Base-by-base conservation (phyloP, 768 basidiomycete species). In the Mycena pura region DNA sequence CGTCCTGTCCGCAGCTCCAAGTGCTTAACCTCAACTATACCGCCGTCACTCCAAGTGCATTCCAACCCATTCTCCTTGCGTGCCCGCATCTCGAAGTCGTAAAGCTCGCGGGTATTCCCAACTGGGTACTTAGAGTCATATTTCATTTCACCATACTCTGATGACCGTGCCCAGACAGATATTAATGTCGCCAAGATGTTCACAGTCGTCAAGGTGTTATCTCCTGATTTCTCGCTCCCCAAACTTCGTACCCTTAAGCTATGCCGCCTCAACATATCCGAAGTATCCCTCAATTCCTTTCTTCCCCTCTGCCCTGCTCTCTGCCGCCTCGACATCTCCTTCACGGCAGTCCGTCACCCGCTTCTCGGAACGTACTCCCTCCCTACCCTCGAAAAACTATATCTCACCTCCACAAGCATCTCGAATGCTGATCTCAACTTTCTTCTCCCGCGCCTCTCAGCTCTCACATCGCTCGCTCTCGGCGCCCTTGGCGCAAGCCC, bases 1-100 rank as follows among this genome's bases (percentile, higher is more conserved):
- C 72, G 31, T 70, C 69, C 10, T 87, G 86, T 63, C 74, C 67
- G 14, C 68, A 67, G 15, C 76, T 91, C 31, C 76, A 68, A 13
- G 70, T 74, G 1, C 67, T 88, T 45, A 90, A 91, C 64, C 69
- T 90, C 32, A 89, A 81, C 65, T 85, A 86, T 59, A 91, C 90
- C 2, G 77, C 83, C 3, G 80, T 81, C 5, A 72, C 83, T 2
- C 84, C 88, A 0, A 57, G 64, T 1, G 81, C 84, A 15, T 68
- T 91, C 8, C 74, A 77, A 1, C 73, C 78, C 9, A 65, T 88
- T 17, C 69, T 87, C 0, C 67, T 73, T 5, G 72, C 68, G 4
- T 75, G 82, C 58, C 64, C 67, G 21, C 65, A 76, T 9, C 62
- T 91, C 17, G 78, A 85, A 65, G 81, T 84, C 1, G 69, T 91